Conservation (phyloP, 768 basidiomycete genomes). For the Leccinum aurantiacum region DNA sequence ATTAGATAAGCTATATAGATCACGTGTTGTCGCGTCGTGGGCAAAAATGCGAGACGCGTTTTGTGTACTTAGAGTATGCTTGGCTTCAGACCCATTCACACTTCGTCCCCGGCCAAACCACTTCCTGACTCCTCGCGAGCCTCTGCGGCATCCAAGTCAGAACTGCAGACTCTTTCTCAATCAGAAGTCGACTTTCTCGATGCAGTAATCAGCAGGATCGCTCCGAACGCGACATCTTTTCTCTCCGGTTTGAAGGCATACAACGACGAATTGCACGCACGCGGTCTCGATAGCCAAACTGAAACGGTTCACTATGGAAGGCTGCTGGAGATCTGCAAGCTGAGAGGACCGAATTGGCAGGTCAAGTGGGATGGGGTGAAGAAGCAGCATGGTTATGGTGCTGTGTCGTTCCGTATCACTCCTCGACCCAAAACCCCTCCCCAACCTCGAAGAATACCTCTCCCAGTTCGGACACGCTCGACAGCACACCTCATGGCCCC, state of each 20-base stretch:
- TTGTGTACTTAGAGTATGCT: conserved; percentile 29
- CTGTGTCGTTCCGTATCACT: conserved; percentile 14
- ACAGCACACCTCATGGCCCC: conserved; percentile 26
- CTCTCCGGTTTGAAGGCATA: conserved; percentile 84
- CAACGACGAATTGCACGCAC: conserved; percentile 71
- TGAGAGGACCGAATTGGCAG: conserved; percentile 78
- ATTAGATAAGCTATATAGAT: conserved; percentile 26
- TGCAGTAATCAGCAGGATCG: conserved; percentile 68
- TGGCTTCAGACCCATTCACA: conserved; percentile 46
- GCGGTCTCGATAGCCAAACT: conserved; percentile 69
- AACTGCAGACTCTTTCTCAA: conserved; percentile 49
- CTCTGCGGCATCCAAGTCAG: conserved; percentile 43
- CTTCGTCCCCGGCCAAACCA: conserved; percentile 46
- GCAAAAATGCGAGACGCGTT: conserved; percentile 21
- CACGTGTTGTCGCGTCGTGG: conserved; percentile 31
- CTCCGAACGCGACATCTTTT: conserved; percentile 70
- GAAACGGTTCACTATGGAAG: conserved; percentile 83
- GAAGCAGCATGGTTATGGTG: conserved; percentile 46
- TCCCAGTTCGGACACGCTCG: conserved; percentile 25
- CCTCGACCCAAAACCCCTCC: conserved; percentile 19
- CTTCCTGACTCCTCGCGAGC: conserved; percentile 41
- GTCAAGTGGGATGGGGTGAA: conserved; percentile 80
- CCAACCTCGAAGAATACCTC: conserved; percentile 15
- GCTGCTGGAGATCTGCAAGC: conserved; percentile 76
- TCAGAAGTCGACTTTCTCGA: conserved; percentile 73